Conservation (phyloP, 2,329 filamentous ascomycete genomes). For the Xylariaceae sp. region DNA sequence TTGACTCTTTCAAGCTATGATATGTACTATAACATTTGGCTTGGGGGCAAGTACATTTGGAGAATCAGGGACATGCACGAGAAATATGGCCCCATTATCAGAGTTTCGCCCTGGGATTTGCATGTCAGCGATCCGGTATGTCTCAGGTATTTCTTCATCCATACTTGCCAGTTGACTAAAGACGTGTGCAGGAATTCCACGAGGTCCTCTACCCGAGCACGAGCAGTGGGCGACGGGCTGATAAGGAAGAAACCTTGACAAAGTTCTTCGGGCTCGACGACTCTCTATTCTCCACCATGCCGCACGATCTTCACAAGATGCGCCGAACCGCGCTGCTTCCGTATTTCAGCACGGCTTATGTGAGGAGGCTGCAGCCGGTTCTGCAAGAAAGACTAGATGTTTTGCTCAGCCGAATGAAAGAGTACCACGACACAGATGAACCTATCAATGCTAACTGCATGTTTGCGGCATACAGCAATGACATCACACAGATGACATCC, state of each 20-base stretch:
- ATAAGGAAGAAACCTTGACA: background rate
- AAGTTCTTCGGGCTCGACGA: background rate
- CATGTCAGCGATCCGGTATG: background rate
- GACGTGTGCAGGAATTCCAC: background rate
- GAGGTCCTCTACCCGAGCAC: background rate
- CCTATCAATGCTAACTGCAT: background rate
- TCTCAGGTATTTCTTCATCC: background rate
- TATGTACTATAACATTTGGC: background rate
- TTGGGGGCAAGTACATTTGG: background rate
- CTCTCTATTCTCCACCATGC: background rate
- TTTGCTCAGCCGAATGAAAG: background rate
- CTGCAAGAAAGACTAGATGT: background rate
- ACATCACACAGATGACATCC: background rate
- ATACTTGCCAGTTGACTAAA: background rate
- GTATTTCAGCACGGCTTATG: background rate
- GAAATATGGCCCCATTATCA: background rate
- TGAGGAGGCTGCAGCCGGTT: background rate
- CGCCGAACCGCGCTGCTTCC: background rate
- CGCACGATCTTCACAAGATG: background rate
- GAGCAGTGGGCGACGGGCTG: background rate
- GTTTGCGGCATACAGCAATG: background rate
- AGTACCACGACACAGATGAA: background rate
- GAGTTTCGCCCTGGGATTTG: background rate
- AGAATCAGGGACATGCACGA: background rate
- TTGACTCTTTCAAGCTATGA: background rate